Percentiles rank a stretch among this genome's conserved stretches.
phyloP scores from a whole-genome alignment of 2,329 filamentous ascomycete genomes.

The Colletotrichum theobromicola region DNA sequence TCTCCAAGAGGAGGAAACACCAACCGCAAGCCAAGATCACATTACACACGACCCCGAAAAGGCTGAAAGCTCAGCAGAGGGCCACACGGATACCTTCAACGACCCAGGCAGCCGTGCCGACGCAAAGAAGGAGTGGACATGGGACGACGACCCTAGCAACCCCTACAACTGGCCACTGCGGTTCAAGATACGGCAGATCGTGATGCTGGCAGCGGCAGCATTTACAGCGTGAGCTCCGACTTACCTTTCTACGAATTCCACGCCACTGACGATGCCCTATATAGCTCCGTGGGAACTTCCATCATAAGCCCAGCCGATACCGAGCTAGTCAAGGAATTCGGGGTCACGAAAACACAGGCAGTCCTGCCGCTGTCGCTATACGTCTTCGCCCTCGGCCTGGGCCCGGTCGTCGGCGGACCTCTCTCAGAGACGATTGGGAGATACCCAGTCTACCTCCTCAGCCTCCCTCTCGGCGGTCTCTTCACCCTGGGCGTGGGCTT shows the following conservation, averaged over 20 bases:
- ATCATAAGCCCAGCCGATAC: conserved; percentile 54
- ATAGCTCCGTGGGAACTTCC: conserved; percentile 59
- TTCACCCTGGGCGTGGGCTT: conserved; percentile 63
- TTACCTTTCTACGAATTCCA: too few species aligned
- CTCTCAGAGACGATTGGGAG: conserved; percentile 64
- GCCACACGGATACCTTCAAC: too few species aligned
- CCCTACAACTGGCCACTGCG: conserved; percentile 55
- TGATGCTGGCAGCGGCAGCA: conserved; percentile 40
- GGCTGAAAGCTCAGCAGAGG: too few species aligned
- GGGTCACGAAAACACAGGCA: conserved; percentile 57
- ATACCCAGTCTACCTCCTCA: conserved; percentile 53
- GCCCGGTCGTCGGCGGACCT: conserved; percentile 64
- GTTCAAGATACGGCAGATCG: conserved; percentile 44
- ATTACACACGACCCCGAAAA: not conserved
- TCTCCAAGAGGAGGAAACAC: not conserved
- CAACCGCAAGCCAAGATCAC: not conserved
- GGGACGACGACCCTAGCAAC: conserved; percentile 48
- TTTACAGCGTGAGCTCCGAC: conserved; percentile 43
- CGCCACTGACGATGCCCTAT: not conserved
- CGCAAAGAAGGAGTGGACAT: conserved; percentile 24
- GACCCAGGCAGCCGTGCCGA: not conserved
- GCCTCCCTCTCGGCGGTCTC: conserved; percentile 51
- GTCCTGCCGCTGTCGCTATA: conserved; percentile 66
- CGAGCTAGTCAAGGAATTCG: conserved; percentile 57
- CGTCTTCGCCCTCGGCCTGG: conserved; percentile 63